Percentiles rank a stretch among this genome's conserved stretches.
Conservation (phyloP, 805 yeast genomes). For the Tetrapisispora namnaoensis region DNA sequence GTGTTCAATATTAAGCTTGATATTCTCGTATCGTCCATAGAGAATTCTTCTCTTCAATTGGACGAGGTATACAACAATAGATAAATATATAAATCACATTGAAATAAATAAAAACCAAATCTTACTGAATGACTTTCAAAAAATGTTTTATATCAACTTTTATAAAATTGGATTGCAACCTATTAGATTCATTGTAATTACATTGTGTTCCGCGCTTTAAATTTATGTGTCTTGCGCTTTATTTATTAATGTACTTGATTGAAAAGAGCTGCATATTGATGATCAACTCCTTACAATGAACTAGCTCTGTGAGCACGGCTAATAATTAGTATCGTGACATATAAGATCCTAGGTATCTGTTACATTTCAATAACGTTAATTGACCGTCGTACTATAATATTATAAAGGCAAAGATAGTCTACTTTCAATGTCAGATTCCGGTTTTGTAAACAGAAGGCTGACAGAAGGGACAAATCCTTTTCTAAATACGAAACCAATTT, state of each 20-base stretch:
- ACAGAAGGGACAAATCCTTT: not conserved
- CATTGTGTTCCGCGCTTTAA: not conserved
- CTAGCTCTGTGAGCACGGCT: too few species aligned
- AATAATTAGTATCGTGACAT: too few species aligned
- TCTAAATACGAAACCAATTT: slow-evolving; percentile 12
- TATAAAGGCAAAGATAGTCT: too few species aligned
- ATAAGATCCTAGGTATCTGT: too few species aligned
- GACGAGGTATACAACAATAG: not conserved
- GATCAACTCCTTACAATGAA: too few species aligned
- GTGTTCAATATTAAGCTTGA: slow-evolving; percentile 57
- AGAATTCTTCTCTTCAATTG: not conserved
- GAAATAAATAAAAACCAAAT: not conserved
- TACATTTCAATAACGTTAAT: too few species aligned
- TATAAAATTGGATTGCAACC: not conserved
- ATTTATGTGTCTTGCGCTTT: not conserved
- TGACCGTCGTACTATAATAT: too few species aligned
- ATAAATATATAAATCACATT: not conserved
- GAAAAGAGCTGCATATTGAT: too few species aligned
- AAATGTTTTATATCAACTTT: not conserved
- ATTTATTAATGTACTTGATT: too few species aligned
- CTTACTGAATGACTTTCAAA: too few species aligned
- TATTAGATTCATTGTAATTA: not conserved
- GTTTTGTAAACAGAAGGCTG: not conserved
- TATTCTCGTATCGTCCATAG: not conserved
- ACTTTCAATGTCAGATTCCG: not conserved